Conservation (phyloP, 768 basidiomycete genomes). For the Boletellus emodensis region DNA sequence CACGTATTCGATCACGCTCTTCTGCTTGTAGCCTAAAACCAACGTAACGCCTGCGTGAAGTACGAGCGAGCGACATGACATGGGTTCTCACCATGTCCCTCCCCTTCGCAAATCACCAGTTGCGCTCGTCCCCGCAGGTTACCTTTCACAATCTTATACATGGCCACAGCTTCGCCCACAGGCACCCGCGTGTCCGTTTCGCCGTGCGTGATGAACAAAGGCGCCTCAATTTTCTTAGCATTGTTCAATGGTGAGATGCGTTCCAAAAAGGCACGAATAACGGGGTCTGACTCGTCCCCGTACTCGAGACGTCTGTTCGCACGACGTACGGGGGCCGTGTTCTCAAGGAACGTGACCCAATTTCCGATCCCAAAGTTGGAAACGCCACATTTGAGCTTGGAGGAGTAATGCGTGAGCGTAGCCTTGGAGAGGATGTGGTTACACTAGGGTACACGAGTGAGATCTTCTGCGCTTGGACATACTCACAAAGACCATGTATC, state of each 20-base stretch:
- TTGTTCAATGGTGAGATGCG: slow-evolving; percentile 39
- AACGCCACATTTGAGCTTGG: slow-evolving; percentile 38
- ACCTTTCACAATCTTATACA: slow-evolving; percentile 33
- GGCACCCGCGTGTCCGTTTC: slow-evolving; percentile 40
- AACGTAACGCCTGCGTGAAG: slow-evolving; percentile 2
- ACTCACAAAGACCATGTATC: slow-evolving; percentile 39
- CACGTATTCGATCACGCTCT: slow-evolving; percentile 41
- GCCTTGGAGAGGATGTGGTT: slow-evolving; percentile 26
- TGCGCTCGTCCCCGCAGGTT: slow-evolving; percentile 28
- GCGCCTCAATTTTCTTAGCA: slow-evolving; percentile 33
- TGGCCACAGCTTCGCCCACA: slow-evolving; percentile 36
- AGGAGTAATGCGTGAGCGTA: slow-evolving; percentile 38
- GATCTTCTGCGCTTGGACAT: not conserved
- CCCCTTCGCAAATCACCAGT: slow-evolving; percentile 38
- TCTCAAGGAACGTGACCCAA: slow-evolving; percentile 40
- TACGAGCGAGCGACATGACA: not conserved
- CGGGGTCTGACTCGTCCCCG: slow-evolving; percentile 38
- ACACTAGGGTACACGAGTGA: not conserved
- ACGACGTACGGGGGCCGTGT: slow-evolving; percentile 36
- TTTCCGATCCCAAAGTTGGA: slow-evolving; percentile 40
- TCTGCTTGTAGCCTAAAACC: slow-evolving; percentile 38
- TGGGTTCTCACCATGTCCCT: slow-evolving; percentile 38
- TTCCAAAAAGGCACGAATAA: slow-evolving; percentile 35
- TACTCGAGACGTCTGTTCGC: slow-evolving; percentile 37
- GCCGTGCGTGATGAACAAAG: slow-evolving; percentile 40